Evolutionary conservation across 176 grass and related monocot species (phyloP).

Genomic region (Guadua angustifolia): DNA sequence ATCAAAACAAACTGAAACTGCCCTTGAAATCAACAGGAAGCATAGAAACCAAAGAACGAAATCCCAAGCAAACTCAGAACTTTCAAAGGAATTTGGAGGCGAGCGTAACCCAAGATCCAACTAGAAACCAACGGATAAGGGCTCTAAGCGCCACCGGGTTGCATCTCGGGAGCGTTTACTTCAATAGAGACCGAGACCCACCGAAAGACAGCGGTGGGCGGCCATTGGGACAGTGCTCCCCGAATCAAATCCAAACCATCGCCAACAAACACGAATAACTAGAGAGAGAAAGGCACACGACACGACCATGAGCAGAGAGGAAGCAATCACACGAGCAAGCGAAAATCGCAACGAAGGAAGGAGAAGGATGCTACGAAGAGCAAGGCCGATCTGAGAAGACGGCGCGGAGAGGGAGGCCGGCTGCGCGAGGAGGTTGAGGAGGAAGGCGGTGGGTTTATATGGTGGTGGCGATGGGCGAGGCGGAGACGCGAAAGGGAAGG

Average conservation of each 20-base stretch:
- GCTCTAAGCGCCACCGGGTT: slow-evolving; percentile 62
- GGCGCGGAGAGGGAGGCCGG: background rate
- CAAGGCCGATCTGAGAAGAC: background rate
- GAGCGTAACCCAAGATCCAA: slow-evolving; percentile 61
- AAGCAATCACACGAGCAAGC: background rate
- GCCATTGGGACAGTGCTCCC: slow-evolving; percentile 32
- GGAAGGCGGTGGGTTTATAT: slow-evolving; percentile 1
- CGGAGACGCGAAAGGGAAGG: background rate
- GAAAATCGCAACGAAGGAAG: too few relatives aligned
- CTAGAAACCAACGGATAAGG: slow-evolving; percentile 36
- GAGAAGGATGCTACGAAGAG: background rate
- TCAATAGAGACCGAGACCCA: background rate
- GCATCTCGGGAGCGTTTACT: slow-evolving; percentile 29
- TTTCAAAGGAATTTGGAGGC: slow-evolving; percentile 41
- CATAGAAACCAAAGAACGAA: too few relatives aligned
- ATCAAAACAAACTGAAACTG: fast-evolving
- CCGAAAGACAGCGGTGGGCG: slow-evolving; percentile 13
- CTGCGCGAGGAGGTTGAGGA: background rate
- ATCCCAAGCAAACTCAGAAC: background rate
- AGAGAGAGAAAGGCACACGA: background rate
- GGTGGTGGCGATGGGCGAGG: background rate
- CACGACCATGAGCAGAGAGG: too few relatives aligned
- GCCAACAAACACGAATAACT: background rate
- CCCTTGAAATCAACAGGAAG: background rate
- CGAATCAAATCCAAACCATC: background rate